phyloP scores from a whole-genome alignment of 768 basidiomycete species.

The Coprinellus aureogranulatus region DNA sequence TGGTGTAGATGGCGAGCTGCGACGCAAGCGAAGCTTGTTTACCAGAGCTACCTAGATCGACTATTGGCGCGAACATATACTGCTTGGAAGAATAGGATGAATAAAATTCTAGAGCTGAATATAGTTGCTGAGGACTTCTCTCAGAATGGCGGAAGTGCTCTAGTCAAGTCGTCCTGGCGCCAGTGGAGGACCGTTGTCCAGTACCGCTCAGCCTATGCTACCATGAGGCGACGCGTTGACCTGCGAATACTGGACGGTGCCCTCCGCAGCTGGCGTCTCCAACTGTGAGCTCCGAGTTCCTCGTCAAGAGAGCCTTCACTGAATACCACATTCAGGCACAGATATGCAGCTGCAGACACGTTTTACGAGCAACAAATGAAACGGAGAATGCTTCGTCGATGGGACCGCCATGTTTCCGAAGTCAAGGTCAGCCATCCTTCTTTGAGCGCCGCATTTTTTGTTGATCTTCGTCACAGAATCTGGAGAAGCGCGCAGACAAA shows the following conservation, averaged over 20 bases:
- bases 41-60: constrained; percentile 46
- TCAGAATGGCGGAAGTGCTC: constrained; percentile 34
- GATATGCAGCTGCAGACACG: constrained; percentile 2
- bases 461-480: constrained; percentile 33
- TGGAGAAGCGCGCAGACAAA: constrained; percentile 57
- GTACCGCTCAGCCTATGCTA: constrained; percentile 44
- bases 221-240: constrained; percentile 42
- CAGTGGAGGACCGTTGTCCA: constrained; percentile 52
- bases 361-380: constrained; percentile 10
- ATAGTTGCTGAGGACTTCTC: constrained; percentile 49
- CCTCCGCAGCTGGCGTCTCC: constrained; percentile 57
- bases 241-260: constrained; percentile 47
- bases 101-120: constrained; percentile 42
- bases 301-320: background rate
- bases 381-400: constrained; percentile 7
- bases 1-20: constrained; percentile 69
- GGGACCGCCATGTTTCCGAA: constrained; percentile 3
- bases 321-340: constrained; percentile 4
- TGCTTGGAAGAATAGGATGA: constrained; percentile 53
- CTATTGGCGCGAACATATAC: constrained; percentile 43
- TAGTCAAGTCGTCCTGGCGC: constrained; percentile 47
- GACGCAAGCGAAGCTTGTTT: constrained; percentile 49
- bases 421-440: constrained; percentile 18
- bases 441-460: background rate
- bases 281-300: constrained; percentile 42